Percentiles rank a stretch among this genome's conserved stretches.
Conservation (phyloP, 768 basidiomycete genomes). For the Suillus sp. region DNA sequence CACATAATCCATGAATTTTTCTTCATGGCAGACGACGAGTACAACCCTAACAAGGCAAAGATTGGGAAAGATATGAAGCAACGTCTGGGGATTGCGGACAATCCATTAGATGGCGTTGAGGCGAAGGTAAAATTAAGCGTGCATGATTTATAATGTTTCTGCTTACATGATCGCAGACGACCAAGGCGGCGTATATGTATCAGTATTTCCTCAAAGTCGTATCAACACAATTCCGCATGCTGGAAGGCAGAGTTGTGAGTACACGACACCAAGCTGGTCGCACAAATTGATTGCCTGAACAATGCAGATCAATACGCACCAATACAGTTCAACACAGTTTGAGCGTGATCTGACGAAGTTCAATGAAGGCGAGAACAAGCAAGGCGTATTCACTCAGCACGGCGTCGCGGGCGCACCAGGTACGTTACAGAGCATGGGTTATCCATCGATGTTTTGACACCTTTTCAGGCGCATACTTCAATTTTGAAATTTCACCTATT, state of each 20-base stretch:
- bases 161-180: conserved; percentile 49
- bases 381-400: conserved; percentile 75
- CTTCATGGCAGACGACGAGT: conserved; percentile 83
- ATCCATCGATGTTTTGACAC: conserved; percentile 6
- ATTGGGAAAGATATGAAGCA: conserved; percentile 64
- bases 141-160: conserved; percentile 3
- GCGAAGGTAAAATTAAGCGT: conserved; percentile 50
- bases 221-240: conserved; percentile 88
- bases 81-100: conserved; percentile 68
- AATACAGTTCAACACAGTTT: conserved; percentile 95
- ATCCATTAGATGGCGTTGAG: conserved; percentile 74
- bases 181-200: conserved; percentile 89
- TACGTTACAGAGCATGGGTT: conserved; percentile 16
- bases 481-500: conserved; percentile 97
- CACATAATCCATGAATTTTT: conserved; percentile 81
- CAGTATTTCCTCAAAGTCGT: conserved; percentile 99
- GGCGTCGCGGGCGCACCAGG: conserved; percentile 74
- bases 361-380: conserved; percentile 53
- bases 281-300: background rate
- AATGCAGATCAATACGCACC: conserved; percentile 78
- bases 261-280: background rate
- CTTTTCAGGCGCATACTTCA: conserved; percentile 74
- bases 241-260: conserved; percentile 69
- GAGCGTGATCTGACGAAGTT: conserved; percentile 86
- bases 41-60: conserved; percentile 65